These are phyloP conservation scores for Globisporangium mamillatum DNA, from an alignment of 352 stramenopile genomes.

Conservation along the genomic window DNA sequence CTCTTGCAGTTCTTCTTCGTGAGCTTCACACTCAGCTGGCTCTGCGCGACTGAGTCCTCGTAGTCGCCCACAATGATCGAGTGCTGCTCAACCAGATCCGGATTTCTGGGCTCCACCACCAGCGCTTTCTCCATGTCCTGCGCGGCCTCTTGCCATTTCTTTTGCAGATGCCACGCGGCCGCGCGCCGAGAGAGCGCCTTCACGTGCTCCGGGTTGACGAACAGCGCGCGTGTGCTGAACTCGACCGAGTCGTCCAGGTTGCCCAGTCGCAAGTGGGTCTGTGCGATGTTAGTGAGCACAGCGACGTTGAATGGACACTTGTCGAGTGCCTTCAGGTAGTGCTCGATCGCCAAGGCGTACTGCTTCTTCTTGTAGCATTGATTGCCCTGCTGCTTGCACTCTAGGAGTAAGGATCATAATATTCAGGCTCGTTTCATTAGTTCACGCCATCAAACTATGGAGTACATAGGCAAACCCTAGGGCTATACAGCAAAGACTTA, in stretches of 20 bases:
- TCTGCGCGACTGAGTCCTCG: constrained; percentile 45
- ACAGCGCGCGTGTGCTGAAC: constrained; percentile 67
- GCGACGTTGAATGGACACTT: constrained; percentile 55
- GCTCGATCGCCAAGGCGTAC: constrained; percentile 48
- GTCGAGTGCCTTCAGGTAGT: constrained; percentile 69
- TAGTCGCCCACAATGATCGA: constrained; percentile 73
- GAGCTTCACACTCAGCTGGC: constrained; percentile 22
- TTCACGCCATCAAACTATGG: background rate
- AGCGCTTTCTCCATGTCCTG: constrained; percentile 54
- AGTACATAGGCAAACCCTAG: background rate
- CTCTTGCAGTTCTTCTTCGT: background rate
- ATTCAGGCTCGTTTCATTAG: background rate
- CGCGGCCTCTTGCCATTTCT: constrained; percentile 45
- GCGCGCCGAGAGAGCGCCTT: constrained; percentile 72
- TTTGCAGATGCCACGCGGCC: constrained; percentile 44
- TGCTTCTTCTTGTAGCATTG: constrained; percentile 54
- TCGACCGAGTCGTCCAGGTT: constrained; percentile 58
- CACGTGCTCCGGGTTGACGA: constrained; percentile 47
- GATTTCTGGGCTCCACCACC: constrained; percentile 42
- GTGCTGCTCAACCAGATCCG: constrained; percentile 66
- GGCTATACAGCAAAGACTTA: constrained; percentile 14
- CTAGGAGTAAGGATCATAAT: constrained; percentile 32
- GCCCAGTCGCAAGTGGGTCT: constrained; percentile 52
- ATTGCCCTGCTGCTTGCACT: constrained; percentile 59
- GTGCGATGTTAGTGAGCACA: constrained; percentile 70